These are phyloP conservation scores for Thymus quinquecostatus DNA, from an alignment of 257 asterid genomes.

Conservation along the genomic window DNA sequence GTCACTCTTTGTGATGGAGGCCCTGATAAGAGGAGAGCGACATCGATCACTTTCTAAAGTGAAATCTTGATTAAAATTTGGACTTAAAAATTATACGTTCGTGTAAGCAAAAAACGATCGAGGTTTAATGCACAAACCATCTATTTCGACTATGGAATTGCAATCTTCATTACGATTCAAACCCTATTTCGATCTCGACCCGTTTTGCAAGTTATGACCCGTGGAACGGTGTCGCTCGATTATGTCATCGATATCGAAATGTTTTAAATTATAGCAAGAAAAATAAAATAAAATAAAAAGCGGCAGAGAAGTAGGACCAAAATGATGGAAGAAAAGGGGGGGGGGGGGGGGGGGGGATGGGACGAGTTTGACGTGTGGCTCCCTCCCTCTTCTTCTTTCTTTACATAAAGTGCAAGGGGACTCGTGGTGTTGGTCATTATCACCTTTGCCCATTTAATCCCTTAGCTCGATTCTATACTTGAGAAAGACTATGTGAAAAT, in stretches of 20 bases:
- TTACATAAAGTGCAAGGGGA: slow-evolving; percentile 22
- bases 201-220: too few relatives aligned
- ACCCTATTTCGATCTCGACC: too few relatives aligned
- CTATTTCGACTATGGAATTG: too few relatives aligned
- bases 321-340: slow-evolving; percentile 25
- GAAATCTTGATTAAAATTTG: too few relatives aligned
- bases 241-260: background rate
- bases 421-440: slow-evolving; percentile 43
- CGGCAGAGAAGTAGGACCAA: slow-evolving; percentile 22
- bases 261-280: slow-evolving; percentile 8
- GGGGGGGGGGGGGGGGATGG: slow-evolving; percentile 20
- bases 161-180: too few relatives aligned
- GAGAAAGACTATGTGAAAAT: background rate
- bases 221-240: background rate
- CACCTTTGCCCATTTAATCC: slow-evolving; percentile 20
- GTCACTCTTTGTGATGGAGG: too few relatives aligned
- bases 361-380: slow-evolving; percentile 36
- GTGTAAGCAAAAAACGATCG: too few relatives aligned
- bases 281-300: background rate
- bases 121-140: too few relatives aligned
- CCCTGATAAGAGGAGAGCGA: too few relatives aligned
- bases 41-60: too few relatives aligned
- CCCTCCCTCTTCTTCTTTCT: slow-evolving; percentile 15
- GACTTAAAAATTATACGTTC: too few relatives aligned
- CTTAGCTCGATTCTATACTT: background rate